Evolutionary conservation across 2,329 filamentous ascomycete species (phyloP).

Genomic region (Colletotrichum gloeosporioides): DNA sequence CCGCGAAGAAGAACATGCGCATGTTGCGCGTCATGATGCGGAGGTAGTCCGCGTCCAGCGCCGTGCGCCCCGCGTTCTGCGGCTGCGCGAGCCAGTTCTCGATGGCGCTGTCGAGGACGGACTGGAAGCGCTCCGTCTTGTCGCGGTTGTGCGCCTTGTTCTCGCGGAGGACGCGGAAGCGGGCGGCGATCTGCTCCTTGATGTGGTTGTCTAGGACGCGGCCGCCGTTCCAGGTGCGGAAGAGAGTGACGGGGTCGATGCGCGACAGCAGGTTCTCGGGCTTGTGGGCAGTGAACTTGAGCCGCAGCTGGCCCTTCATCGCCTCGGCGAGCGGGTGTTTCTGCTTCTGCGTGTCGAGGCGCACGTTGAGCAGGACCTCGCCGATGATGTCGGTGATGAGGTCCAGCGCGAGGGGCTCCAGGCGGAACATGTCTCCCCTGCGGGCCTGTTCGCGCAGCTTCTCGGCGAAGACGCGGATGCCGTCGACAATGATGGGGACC

Average conservation of each 20-base stretch:
- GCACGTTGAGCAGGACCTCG: constrained; percentile 32
- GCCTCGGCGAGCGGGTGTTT: constrained; percentile 33
- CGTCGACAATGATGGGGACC: constrained; percentile 30
- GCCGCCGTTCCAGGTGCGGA: constrained; percentile 36
- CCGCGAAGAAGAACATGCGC: constrained; percentile 42
- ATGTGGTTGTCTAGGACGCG: constrained; percentile 32
- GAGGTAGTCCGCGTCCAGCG: constrained; percentile 31
- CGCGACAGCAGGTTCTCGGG: constrained; percentile 22
- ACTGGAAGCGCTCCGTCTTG: constrained; percentile 18
- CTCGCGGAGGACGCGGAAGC: constrained; percentile 25
- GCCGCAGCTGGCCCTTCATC: constrained; percentile 26
- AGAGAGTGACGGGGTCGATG: constrained; percentile 31
- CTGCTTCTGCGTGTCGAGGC: constrained; percentile 33
- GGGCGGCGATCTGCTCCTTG: constrained; percentile 28
- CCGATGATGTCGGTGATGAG: constrained; percentile 39
- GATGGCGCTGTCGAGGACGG: constrained; percentile 37
- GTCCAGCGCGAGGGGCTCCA: constrained; percentile 30
- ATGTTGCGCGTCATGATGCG: constrained; percentile 32
- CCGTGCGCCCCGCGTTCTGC: constrained; percentile 15
- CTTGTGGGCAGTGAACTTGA: constrained; percentile 21
- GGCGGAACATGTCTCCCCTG: constrained; percentile 19
- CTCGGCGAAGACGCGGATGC: constrained; percentile 32
- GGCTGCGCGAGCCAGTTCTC: constrained; percentile 32
- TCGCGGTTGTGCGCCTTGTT: constrained; percentile 24
- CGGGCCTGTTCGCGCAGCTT: constrained; percentile 27